phyloP scores from a whole-genome alignment of 1,284 basidiomycete species.

The Pholiota adiposa region DNA sequence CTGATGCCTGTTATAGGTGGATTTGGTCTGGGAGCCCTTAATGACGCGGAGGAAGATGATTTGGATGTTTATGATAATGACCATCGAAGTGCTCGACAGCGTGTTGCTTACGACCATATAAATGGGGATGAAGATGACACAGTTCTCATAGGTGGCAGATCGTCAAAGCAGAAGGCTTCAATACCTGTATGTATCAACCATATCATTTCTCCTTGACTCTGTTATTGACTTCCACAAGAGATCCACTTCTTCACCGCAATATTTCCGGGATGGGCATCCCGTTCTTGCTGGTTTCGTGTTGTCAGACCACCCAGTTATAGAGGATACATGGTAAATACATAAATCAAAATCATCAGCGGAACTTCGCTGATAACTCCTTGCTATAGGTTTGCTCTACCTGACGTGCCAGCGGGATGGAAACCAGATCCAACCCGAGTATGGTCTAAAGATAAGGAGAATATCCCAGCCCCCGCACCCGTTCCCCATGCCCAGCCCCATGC shows the following conservation, averaged over 20 bases:
- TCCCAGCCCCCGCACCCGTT: slow-evolving; percentile 24
- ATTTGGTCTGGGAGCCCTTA: slow-evolving; percentile 85
- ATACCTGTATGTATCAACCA: slow-evolving; percentile 26
- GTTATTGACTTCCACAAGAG: slow-evolving; percentile 41
- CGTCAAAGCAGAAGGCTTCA: slow-evolving; percentile 21
- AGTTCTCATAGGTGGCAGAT: slow-evolving; percentile 39
- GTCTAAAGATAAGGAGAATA: slow-evolving; percentile 60
- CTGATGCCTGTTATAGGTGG: slow-evolving; percentile 52
- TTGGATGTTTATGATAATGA: slow-evolving; percentile 79
- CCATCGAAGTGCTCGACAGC: slow-evolving; percentile 42
- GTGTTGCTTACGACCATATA: slow-evolving; percentile 73
- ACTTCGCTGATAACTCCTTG: slow-evolving; percentile 10
- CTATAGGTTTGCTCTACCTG: slow-evolving; percentile 78
- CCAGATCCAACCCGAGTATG: slow-evolving; percentile 85
- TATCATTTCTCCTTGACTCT: slow-evolving; percentile 1
- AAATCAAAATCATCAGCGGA: neutral
- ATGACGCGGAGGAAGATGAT: slow-evolving; percentile 90
- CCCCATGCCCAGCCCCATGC: slow-evolving; percentile 36
- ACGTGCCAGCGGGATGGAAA: slow-evolving; percentile 83
- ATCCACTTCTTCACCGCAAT: slow-evolving; percentile 30
- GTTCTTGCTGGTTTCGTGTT: slow-evolving; percentile 80
- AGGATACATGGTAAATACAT: slow-evolving; percentile 72
- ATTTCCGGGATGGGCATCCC: slow-evolving; percentile 76
- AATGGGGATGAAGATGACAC: slow-evolving; percentile 68
- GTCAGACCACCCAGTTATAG: slow-evolving; percentile 66